Base-by-base conservation (phyloP, 2,329 filamentous ascomycete genomes). In the Arthrinium puccinioides region DNA sequence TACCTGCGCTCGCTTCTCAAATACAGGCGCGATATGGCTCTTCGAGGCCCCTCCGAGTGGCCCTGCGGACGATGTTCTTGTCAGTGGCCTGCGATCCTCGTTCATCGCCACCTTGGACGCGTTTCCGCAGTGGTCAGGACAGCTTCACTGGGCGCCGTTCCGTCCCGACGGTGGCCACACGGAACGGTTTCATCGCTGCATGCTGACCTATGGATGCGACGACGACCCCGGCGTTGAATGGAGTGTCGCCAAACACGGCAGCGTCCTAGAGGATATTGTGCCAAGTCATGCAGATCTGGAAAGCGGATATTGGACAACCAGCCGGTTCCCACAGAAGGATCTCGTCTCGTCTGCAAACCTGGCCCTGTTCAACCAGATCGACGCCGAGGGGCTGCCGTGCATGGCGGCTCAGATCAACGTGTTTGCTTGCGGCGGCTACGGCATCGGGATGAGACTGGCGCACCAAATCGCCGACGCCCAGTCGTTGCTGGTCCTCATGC, bases 381-480 rank as follows among this genome's bases (percentile, higher is more conserved):
- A 53, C 5, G 53, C 43, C 11, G 42, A 52, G 5, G 56, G 52
- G 2, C 39, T 60, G 6, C 60, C 57, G 1, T 51, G 44, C 11
- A 51, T 56, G 40, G 46, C 54, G 4, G 52, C 66, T 1, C 67
- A 70, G 44, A 38, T 69, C 21, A 69, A 54, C 0, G 39, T 46
- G 1, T 65, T 70, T 41, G 42, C 48, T 7, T 63, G 62, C 33
- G 64, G 66, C 1, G 63, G 62, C 3, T 62, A 61, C 29, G 61
- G 57, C 2, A 42, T 73, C 9, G 57, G 59, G 9, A 48, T 68
- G n/a, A 57, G 57, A 31, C 44, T 67, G 15, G 57, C 64, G 1
- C 69, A 73, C 45, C 53, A 55, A 3, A 51, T 73, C 4, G 62
- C 63, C 1, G 69, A 73, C 41, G 67, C 67, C 2, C 53, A 60